Evolutionary conservation across 768 basidiomycete genomes (phyloP).

Genomic region (Lactarius sp.): DNA sequence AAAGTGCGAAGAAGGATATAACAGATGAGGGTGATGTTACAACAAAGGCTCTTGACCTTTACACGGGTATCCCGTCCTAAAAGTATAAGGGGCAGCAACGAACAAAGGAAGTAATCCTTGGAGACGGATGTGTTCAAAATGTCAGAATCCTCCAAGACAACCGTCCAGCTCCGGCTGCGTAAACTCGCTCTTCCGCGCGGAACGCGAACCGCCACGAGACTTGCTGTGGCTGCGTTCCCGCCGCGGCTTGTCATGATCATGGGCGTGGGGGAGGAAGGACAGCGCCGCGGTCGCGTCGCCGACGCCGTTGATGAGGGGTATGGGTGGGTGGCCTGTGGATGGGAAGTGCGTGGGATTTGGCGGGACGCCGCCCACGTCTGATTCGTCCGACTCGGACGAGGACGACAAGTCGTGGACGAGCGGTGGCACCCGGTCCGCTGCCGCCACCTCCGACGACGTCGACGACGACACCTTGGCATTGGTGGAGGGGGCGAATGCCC

Average conservation of each 20-base stretch:
- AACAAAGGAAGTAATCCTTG: neutral
- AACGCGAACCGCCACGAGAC: neutral
- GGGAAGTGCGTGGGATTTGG: slow-evolving; percentile 13
- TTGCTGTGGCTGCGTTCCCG: slow-evolving; percentile 14
- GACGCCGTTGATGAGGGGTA: slow-evolving; percentile 9
- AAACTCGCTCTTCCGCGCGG: slow-evolving; percentile 21
- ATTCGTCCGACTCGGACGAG: slow-evolving; percentile 31
- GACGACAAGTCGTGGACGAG: slow-evolving; percentile 27
- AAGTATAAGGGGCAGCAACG: neutral
- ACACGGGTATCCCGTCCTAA: slow-evolving; percentile 14
- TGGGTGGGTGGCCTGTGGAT: slow-evolving; percentile 16
- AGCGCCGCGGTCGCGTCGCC: neutral
- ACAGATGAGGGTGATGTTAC: slow-evolving; percentile 11
- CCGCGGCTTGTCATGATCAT: slow-evolving; percentile 13
- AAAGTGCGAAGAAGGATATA: neutral
- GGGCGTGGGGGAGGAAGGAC: slow-evolving; percentile 22
- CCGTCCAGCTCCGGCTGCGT: slow-evolving; percentile 25
- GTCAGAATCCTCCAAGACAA: slow-evolving; percentile 30
- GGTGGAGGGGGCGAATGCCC: neutral
- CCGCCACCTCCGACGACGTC: neutral
- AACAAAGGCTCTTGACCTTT: slow-evolving; percentile 11
- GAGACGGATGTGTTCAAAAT: neutral
- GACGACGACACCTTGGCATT: neutral
- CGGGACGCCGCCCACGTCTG: slow-evolving; percentile 24
- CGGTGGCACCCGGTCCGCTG: neutral